Conservation (phyloP, 148 eudicot genomes). For the Selenicereus undatus region DNA sequence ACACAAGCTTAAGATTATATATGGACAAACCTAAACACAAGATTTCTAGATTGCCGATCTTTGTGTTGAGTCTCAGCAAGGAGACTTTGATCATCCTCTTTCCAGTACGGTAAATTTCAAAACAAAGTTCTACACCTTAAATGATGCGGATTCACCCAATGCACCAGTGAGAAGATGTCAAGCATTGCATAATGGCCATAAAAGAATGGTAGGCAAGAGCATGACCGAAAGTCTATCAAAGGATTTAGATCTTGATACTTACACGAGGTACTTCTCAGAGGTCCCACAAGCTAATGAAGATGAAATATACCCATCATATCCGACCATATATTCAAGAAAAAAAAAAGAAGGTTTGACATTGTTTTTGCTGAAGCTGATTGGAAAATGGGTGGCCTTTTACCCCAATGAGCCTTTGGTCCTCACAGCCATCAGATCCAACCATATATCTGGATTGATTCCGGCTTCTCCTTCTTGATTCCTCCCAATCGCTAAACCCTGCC, state of each 20-base stretch:
- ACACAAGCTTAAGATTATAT: not conserved
- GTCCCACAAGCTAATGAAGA: not conserved
- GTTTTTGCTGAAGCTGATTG: not conserved
- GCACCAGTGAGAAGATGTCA: not conserved
- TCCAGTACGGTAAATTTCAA: not conserved
- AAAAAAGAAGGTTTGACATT: not conserved
- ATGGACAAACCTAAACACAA: not conserved
- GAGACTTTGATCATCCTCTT: not conserved
- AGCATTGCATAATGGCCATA: not conserved
- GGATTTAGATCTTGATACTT: not conserved
- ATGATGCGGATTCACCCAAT: not conserved
- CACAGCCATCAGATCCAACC: no score
- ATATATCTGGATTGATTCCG: not conserved
- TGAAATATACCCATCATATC: not conserved
- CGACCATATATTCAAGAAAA: no score
- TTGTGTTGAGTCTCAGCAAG: not conserved
- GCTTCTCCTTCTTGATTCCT: not conserved
- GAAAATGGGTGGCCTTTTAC: not conserved
- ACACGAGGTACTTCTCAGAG: not conserved
- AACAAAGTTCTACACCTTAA: not conserved
- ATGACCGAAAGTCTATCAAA: not conserved
- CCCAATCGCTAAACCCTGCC: not conserved
- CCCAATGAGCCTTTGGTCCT: no score
- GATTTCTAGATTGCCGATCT: not conserved
- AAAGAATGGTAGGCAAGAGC: not conserved